Base-by-base conservation (phyloP, 2,329 filamentous ascomycete genomes). In the Tolypocladium pustulatum region DNA sequence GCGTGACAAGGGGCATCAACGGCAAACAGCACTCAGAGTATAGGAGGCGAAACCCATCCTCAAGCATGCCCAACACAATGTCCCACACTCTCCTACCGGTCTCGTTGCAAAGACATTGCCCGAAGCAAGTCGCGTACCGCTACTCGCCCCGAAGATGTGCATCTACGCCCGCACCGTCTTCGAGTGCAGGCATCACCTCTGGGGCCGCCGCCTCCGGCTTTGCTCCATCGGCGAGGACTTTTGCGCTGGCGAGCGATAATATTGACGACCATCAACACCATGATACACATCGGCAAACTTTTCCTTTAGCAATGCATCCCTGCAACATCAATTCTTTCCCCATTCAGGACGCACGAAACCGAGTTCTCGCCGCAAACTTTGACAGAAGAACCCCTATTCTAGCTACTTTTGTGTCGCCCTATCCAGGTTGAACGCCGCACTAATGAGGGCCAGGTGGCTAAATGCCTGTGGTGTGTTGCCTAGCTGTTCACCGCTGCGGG, bases 401-500 rank as follows among this genome's bases (percentile, higher is more conserved):
- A 61, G 57, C 51, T 1, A 46, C 41, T 25, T 13, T 55, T 67
- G 64, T 3, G 64, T 51, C 8, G 75, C 80, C 15, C 83, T 81
- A 66, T 88, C 84, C 57, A 91, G 71, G 71, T 91, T 91, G 69
- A 91, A 90, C 1, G 88, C 88, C 1, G 88, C 88, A 68, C 86
- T 90, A 65, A 91, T 84, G 67, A 90, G 79, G 2, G 88, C 87
- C 61, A 92, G 72, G 68, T 92, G 88, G 64, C 85, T 89, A 64
- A 91, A 91, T 0, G 89, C 88, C 72, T 91, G 88, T 0, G 89
- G 88, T 20, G 87, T 91, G 67, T 91, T 91, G 1, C 89, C 89
- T 60, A 91, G 76, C 73, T 91, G 88, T 72, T 91, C 88, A 13
- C 89, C 89, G 56, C 81, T 85, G 57, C 86, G 78, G 6, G 87